These are phyloP conservation scores for Alternaria hordeiaustralica DNA, from an alignment of 2,329 filamentous ascomycete species.

Conservation along the genomic window DNA sequence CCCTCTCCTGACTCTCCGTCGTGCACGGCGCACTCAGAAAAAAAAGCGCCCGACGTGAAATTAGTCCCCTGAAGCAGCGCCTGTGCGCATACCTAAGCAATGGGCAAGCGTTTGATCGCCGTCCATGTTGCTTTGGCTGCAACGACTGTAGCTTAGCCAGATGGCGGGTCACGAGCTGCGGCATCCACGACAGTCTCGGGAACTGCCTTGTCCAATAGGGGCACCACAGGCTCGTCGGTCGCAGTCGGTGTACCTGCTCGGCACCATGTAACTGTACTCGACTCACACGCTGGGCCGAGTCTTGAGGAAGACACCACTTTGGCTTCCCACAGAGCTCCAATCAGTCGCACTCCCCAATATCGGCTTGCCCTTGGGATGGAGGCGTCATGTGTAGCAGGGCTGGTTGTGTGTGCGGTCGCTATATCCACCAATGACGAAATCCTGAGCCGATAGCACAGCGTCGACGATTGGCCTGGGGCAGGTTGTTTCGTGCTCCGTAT, in stretches of 20 bases:
- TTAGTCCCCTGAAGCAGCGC: constrained; percentile 42
- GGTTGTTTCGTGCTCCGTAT: constrained; percentile 8
- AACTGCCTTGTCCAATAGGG: constrained; percentile 25
- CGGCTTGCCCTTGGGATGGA: neutral
- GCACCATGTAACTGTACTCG: constrained; percentile 21
- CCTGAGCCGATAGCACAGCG: neutral
- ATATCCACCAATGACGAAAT: constrained; percentile 26
- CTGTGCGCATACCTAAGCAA: constrained; percentile 41
- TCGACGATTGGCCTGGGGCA: neutral
- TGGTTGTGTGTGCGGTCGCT: constrained; percentile 15
- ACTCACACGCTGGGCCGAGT: constrained; percentile 1
- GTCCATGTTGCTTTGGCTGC: constrained; percentile 38
- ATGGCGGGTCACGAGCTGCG: constrained; percentile 31
- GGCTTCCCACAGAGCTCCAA: neutral
- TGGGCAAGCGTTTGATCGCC: constrained; percentile 51
- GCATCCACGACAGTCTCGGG: constrained; percentile 29
- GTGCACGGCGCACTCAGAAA: constrained; percentile 22
- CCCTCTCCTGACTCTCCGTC: constrained; percentile 25
- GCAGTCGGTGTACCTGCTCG: constrained; percentile 36
- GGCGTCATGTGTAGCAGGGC: constrained; percentile 15
- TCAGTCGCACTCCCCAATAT: neutral
- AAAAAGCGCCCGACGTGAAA: constrained; percentile 25
- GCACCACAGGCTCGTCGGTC: constrained; percentile 5
- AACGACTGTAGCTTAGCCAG: constrained; percentile 31
- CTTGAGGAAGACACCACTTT: neutral